A percentile compares a stretch with the other conserved stretches of the same genome.
These are phyloP conservation scores for Hordeum pubiflorum DNA, from an alignment of 202 grass and related monocot species.

Conservation along the genomic window DNA sequence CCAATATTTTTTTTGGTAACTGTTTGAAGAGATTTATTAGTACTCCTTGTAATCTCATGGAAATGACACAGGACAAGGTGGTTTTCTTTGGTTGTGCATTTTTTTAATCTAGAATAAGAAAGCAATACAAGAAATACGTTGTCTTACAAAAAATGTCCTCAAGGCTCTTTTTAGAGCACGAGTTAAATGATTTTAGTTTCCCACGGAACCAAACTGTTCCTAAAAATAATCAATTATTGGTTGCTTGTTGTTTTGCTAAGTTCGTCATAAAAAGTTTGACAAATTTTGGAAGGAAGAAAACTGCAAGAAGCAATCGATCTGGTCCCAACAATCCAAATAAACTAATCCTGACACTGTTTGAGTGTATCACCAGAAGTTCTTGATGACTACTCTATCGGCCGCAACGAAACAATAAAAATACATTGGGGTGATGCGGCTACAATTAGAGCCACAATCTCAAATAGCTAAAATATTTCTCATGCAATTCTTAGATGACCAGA, in stretches of 20 bases:
- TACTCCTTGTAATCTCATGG: background rate
- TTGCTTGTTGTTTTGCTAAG: background rate
- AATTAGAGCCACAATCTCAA: constrained; percentile 29
- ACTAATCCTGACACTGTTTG: constrained; percentile 13
- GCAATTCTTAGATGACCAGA: constrained; percentile 6
- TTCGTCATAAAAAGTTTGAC: background rate
- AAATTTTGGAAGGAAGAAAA: background rate
- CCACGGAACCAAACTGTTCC: background rate
- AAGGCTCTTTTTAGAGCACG: background rate
- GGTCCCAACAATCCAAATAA: constrained; percentile 9
- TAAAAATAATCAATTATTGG: background rate
- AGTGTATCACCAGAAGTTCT: constrained; percentile 9
- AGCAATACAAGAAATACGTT: background rate
- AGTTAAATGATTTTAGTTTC: background rate
- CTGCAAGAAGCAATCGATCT: constrained; percentile 2
- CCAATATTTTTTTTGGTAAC: background rate
- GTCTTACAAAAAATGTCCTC: background rate
- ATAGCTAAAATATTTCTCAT: constrained; percentile 23
- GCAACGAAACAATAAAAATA: constrained; percentile 22
- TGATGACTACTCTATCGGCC: background rate
- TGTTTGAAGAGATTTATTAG: background rate
- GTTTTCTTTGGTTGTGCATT: background rate
- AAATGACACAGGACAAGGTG: background rate
- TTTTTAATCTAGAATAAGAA: background rate
- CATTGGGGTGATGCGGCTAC: constrained; percentile 17